Evolutionary conservation across 2,329 filamentous ascomycete species (phyloP).

Genomic region (Calonectria multiphialidica): DNA sequence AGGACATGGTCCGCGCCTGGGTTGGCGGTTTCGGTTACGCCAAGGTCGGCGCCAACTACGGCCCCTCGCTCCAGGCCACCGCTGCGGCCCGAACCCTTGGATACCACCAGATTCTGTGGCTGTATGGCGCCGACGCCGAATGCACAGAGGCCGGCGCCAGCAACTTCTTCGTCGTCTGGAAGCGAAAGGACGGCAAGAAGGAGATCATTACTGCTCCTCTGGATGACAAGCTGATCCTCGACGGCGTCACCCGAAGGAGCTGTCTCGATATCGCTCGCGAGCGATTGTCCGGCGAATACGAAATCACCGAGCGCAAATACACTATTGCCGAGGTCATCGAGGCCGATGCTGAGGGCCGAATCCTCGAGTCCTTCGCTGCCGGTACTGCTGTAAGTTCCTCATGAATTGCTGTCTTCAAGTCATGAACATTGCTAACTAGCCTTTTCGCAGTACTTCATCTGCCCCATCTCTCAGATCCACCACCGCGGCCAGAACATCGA

Average conservation of each 20-base stretch:
- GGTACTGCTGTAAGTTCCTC: slow-evolving; percentile 80
- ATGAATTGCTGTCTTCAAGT: not conserved
- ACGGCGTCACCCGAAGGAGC: slow-evolving; percentile 88
- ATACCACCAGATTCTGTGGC: slow-evolving; percentile 93
- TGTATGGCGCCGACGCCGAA: slow-evolving; percentile 81
- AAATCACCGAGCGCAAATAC: slow-evolving; percentile 86
- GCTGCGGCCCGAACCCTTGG: slow-evolving; percentile 79
- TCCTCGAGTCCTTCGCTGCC: slow-evolving; percentile 87
- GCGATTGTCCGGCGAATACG: slow-evolving; percentile 69
- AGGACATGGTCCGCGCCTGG: slow-evolving; percentile 92
- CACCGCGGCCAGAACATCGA: slow-evolving; percentile 74
- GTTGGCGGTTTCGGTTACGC: slow-evolving; percentile 92
- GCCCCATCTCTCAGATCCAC: slow-evolving; percentile 75
- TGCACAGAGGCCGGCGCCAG: slow-evolving; percentile 93
- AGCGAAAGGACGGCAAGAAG: slow-evolving; percentile 61
- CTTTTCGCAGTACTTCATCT: slow-evolving; percentile 73
- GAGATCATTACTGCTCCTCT: slow-evolving; percentile 86
- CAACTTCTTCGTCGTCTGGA: slow-evolving; percentile 93
- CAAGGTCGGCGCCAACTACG: slow-evolving; percentile 95
- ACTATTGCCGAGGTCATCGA: slow-evolving; percentile 83
- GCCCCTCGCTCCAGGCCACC: slow-evolving; percentile 83
- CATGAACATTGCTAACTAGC: slow-evolving; percentile 31
- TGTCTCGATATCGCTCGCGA: slow-evolving; percentile 79
- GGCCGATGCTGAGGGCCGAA: slow-evolving; percentile 78
- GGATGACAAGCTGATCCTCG: slow-evolving; percentile 85